phyloP scores from a whole-genome alignment of 2,329 filamentous ascomycete species.

The Geoglossum cookeanum region DNA sequence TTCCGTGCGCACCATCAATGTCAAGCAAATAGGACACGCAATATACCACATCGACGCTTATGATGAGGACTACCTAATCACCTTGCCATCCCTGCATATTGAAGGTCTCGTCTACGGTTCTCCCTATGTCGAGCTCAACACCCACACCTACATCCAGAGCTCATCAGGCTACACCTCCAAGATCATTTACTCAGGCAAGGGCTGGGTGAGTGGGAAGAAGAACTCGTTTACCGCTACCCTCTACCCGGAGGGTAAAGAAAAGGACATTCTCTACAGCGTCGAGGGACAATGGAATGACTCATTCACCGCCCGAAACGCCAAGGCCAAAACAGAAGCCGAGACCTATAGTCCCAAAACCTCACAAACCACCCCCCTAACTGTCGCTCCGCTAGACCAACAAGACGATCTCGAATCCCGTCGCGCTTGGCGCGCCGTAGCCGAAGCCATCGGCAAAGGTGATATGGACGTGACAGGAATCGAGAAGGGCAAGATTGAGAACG shows the following conservation, averaged over 20 bases:
- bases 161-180: slow-evolving; percentile 73
- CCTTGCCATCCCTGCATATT: slow-evolving; percentile 77
- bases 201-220: slow-evolving; percentile 91
- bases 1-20: slow-evolving; percentile 64
- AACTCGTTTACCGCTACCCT: slow-evolving; percentile 67
- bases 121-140: slow-evolving; percentile 82
- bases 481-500: slow-evolving; percentile 79
- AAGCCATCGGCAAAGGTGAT: slow-evolving; percentile 61
- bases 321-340: slow-evolving; percentile 28
- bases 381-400: slow-evolving; percentile 59
- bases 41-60: slow-evolving; percentile 51
- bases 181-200: slow-evolving; percentile 84
- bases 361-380: slow-evolving; percentile 44
- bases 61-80: slow-evolving; percentile 70
- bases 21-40: slow-evolving; percentile 88
- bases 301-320: slow-evolving; percentile 57
- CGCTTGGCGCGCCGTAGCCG: slow-evolving; percentile 74
- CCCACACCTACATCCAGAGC: slow-evolving; percentile 66
- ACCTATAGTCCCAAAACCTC: slow-evolving; percentile 39
- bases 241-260: slow-evolving; percentile 49
- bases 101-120: slow-evolving; percentile 75
- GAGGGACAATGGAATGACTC: slow-evolving; percentile 80
- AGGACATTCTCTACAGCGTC: slow-evolving; percentile 58
- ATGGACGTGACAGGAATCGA: slow-evolving; percentile 62
- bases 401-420: slow-evolving; percentile 73